These are phyloP conservation scores for Postia placenta DNA, from an alignment of 768 basidiomycete species.

Conservation along the genomic window DNA sequence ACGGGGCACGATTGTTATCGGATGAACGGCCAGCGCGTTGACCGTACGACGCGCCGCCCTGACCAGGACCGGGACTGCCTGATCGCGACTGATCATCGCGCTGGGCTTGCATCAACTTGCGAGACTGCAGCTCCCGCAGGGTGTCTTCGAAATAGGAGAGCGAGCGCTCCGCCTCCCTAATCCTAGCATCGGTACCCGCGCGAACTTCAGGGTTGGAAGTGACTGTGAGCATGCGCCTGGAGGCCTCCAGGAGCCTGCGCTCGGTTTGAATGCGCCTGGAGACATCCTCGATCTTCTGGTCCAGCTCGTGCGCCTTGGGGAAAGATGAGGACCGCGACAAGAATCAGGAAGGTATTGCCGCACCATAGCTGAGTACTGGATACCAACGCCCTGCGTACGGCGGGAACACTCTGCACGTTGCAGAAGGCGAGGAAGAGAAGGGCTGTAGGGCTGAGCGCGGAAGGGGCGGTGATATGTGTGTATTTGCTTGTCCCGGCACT, in stretches of 20 bases:
- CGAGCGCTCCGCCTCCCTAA: conserved; percentile 79
- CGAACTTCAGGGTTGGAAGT: conserved; percentile 85
- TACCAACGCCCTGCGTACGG: conserved; percentile 10
- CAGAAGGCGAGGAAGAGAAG: conserved; percentile 5
- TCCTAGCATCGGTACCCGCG: conserved; percentile 74
- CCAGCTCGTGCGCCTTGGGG: conserved; percentile 50
- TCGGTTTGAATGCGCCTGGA: conserved; percentile 88
- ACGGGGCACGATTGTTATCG: conserved; percentile 4
- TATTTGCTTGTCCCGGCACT: conserved; percentile 19
- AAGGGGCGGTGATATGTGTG: conserved; percentile 20
- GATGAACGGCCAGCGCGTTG: conserved; percentile 12
- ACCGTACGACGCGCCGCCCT: conserved; percentile 17
- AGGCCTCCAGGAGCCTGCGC: conserved; percentile 87
- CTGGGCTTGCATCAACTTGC: conserved; percentile 60
- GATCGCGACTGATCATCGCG: conserved; percentile 51
- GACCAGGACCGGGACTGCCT: conserved; percentile 26
- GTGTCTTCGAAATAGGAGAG: conserved; percentile 85
- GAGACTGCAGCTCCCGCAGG: conserved; percentile 73
- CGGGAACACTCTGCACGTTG: conserved; percentile 9
- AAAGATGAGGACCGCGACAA: conserved; percentile 9
- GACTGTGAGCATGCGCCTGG: conserved; percentile 70
- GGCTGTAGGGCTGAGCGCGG: conserved; percentile 4
- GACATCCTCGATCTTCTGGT: conserved; percentile 91
- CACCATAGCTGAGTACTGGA: conserved; percentile 19
- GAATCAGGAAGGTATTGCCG: conserved; percentile 1